These are phyloP conservation scores for Trichothecium roseum DNA, from an alignment of 2,329 filamentous ascomycete species.

Conservation along the genomic window DNA sequence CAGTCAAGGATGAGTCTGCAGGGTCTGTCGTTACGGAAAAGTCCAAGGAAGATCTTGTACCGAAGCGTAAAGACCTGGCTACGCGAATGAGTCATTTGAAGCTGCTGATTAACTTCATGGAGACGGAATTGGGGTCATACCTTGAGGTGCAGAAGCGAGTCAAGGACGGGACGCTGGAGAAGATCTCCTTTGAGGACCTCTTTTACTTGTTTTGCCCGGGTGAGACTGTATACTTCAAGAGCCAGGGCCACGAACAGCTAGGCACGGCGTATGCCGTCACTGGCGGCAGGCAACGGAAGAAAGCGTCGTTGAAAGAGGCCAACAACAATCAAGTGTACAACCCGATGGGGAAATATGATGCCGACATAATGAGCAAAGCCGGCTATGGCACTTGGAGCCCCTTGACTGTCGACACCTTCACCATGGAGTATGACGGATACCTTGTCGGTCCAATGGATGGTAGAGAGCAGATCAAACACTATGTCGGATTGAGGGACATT, in stretches of 20 bases:
- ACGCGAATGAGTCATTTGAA: background rate
- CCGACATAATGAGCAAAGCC: background rate
- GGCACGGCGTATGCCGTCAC: background rate
- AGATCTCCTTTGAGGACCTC: slow-evolving; percentile 27
- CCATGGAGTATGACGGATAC: background rate
- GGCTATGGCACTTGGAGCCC: background rate
- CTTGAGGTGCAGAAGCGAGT: background rate
- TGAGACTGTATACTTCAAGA: slow-evolving; percentile 25
- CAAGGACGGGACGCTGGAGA: slow-evolving; percentile 6
- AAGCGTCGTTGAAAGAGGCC: background rate
- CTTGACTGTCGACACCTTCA: background rate
- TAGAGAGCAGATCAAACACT: background rate
- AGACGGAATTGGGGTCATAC: background rate
- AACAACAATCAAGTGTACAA: background rate
- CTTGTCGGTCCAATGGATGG: background rate
- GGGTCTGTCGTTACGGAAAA: background rate
- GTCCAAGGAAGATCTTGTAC: too few species aligned
- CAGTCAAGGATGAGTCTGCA: background rate
- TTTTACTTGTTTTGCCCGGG: slow-evolving; percentile 29
- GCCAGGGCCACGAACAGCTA: background rate
- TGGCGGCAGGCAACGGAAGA: background rate
- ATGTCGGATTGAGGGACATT: background rate
- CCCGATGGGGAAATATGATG: too few species aligned
- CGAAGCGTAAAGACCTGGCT: background rate
- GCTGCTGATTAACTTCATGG: background rate